Conservation (phyloP, 371 early-diverging fungal species). For the Thermomucor indicae-seudaticae region DNA sequence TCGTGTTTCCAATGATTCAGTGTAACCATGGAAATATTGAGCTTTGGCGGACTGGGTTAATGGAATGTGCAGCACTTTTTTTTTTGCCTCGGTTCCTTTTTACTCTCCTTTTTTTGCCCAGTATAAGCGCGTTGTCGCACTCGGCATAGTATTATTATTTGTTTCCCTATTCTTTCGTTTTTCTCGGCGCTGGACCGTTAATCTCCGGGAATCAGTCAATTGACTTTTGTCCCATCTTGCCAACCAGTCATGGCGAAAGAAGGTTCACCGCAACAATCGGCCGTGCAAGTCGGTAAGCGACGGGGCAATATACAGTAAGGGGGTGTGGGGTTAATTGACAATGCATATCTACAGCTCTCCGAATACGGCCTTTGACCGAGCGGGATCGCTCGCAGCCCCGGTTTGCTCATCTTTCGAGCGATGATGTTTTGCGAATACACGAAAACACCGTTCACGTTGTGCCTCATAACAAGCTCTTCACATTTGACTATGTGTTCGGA, state of each 20-base stretch:
- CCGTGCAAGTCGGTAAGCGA: slow-evolving; percentile 39
- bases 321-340: neutral
- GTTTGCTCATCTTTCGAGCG: slow-evolving; percentile 24
- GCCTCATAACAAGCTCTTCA: slow-evolving; percentile 39
- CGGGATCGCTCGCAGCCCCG: slow-evolving; percentile 43
- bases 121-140: too few relatives aligned
- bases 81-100: too few relatives aligned
- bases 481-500: slow-evolving; percentile 47
- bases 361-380: slow-evolving; percentile 43
- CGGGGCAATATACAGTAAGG: neutral
- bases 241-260: slow-evolving; percentile 9
- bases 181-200: too few relatives aligned
- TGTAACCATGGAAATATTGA: too few relatives aligned
- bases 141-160: too few relatives aligned
- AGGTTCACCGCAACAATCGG: slow-evolving; percentile 1
- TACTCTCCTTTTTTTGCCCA: too few relatives aligned
- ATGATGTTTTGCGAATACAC: slow-evolving; percentile 31
- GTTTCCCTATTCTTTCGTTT: too few relatives aligned
- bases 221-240: too few relatives aligned
- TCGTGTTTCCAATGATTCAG: too few relatives aligned
- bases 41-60: too few relatives aligned
- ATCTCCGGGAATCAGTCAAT: too few relatives aligned
- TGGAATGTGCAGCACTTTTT: too few relatives aligned
- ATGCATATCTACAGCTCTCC: slow-evolving; percentile 20
- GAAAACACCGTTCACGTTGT: slow-evolving; percentile 40